Base-by-base conservation (phyloP, 2,329 filamentous ascomycete genomes). In the Diaporthe batatas region DNA sequence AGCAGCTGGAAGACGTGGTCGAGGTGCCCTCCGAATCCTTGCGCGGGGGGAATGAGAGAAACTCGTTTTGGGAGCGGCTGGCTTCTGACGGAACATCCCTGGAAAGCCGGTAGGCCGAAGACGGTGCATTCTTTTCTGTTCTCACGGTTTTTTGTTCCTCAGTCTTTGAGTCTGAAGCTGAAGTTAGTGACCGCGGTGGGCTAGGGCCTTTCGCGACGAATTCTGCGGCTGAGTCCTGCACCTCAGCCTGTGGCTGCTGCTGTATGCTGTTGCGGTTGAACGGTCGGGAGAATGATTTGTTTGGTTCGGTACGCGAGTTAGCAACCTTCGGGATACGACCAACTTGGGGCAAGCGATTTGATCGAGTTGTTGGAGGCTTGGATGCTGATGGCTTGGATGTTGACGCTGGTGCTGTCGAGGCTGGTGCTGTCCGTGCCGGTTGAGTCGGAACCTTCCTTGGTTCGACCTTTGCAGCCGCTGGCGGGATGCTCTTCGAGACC, bases 291-390 rank as follows among this genome's bases (percentile, higher is more conserved):
- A 98, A 98, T 42, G 94, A 97, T 79, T 91, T 92, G 1, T 93
- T 89, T 62, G 89, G 89, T 75, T 92, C 89, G 47, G 91, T 86
- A 69, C 91, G 88, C 59, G 88, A 91, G 58, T 90, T 94, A 39
- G 96, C 86, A 5, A 98, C 94, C 77, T 91, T 91, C 11, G 95
- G 95, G 68, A 98, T 98, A 21, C 95, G 90, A 11, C 95, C 95
- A 59, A 98, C 91, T 76, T 96, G 94, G 36, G 91, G 90, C 23
- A 97, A 84, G 71, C 95, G 89, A 79, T 90, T 93, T 12, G 89
- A 89, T 5, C 84, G 83, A 25, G 75, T 77, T 4, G 59, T 70
- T 51, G 62, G 64, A 75, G 76, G 21, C 62, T 65, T 58, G 47
- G 67, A 34, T 49, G 59, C 57, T 16, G 57, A 16, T 25, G 55